Percentiles rank a stretch among this genome's conserved stretches.
Evolutionary conservation across 345 rosid genomes (phyloP).

Genomic region (Psidium friedrichsthalianum): DNA sequence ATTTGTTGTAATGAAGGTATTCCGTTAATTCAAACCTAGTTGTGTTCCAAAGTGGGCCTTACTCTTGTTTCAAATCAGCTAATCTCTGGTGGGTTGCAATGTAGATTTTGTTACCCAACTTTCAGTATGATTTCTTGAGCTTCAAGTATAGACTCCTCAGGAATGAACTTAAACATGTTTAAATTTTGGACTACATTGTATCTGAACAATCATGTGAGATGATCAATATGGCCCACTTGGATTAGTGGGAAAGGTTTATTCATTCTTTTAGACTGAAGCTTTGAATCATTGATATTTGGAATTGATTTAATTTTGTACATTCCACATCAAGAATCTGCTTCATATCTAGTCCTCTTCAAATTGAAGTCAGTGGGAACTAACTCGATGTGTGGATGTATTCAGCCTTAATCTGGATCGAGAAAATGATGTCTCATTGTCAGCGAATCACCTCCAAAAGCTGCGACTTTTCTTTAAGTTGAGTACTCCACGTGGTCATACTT

Average conservation of each 20-base stretch:
- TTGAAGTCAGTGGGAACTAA: neutral
- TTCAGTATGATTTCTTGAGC: neutral
- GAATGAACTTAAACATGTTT: neutral
- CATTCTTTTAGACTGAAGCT: neutral
- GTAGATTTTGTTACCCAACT: neutral
- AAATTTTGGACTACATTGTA: neutral
- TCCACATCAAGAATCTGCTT: neutral
- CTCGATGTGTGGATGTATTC: neutral
- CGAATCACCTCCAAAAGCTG: slow-evolving; percentile 94
- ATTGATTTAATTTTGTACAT: neutral
- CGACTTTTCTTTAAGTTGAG: slow-evolving; percentile 62
- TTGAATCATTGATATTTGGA: neutral
- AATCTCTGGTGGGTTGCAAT: neutral
- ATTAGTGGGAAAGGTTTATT: neutral
- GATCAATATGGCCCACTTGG: neutral
- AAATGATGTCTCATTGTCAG: slow-evolving; percentile 52
- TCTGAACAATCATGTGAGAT: neutral
- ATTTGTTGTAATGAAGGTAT: neutral
- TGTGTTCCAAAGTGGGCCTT: neutral
- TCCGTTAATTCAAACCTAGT: neutral
- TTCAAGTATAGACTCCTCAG: neutral
- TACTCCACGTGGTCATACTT: slow-evolving; percentile 52
- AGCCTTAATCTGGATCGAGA: slow-evolving; percentile 74
- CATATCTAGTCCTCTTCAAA: neutral
- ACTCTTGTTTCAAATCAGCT: neutral